Conservation (phyloP, 2,329 filamentous ascomycete species). For the Aspergillus uvarum region DNA sequence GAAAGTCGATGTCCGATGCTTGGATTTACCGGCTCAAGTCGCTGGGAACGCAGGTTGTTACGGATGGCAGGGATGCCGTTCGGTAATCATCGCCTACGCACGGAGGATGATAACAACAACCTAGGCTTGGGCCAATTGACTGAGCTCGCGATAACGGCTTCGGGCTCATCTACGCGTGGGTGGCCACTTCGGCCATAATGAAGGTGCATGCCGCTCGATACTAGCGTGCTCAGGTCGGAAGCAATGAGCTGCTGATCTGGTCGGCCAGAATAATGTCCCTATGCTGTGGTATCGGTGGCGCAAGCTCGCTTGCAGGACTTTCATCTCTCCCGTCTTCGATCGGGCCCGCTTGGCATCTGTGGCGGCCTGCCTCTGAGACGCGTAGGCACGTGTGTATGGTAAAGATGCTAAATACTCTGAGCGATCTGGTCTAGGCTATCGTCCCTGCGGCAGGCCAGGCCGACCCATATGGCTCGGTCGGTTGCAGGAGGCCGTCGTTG, state of each 20-base stretch:
- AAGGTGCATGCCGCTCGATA: background rate
- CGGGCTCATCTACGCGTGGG: background rate
- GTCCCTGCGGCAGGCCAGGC: slow-evolving; percentile 19
- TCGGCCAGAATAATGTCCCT: background rate
- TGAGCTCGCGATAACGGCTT: background rate
- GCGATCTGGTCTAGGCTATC: background rate
- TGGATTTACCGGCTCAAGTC: background rate
- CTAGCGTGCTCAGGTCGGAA: background rate
- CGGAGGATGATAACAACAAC: background rate
- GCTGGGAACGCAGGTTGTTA: background rate
- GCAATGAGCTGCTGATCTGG: background rate
- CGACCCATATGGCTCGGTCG: slow-evolving; percentile 24
- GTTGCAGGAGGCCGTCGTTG: slow-evolving; percentile 30
- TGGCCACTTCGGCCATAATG: background rate
- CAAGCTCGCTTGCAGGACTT: background rate
- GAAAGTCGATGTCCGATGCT: background rate
- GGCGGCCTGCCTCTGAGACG: background rate
- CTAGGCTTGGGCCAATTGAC: background rate
- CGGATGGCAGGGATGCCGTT: background rate
- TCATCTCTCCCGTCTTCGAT: background rate
- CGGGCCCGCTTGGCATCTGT: background rate
- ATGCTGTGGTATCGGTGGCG: background rate
- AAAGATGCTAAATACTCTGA: background rate
- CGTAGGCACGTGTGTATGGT: background rate
- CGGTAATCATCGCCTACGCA: background rate